phyloP scores from a whole-genome alignment of 306 rosid species.

The Coriaria nepalensis region DNA sequence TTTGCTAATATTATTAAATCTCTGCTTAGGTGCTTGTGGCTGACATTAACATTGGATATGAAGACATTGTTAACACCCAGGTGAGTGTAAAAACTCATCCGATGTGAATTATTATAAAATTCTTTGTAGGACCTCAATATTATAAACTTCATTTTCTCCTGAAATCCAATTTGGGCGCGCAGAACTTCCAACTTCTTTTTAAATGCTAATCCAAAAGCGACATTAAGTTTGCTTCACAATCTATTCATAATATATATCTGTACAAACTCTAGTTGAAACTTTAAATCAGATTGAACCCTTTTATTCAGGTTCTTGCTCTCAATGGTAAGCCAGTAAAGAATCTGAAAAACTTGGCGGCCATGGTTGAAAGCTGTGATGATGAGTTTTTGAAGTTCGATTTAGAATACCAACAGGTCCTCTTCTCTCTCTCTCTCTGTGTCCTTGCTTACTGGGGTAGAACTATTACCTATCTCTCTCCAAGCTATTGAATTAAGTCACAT shows the following conservation, averaged over 20 bases:
- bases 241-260: no score
- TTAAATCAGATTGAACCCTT: background rate
- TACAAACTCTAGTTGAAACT: background rate
- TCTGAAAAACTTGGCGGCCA: constrained; percentile 67
- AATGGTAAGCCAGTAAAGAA: constrained; percentile 85
- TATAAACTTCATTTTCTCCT: no score
- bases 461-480: no score
- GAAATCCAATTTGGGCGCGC: no score
- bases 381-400: constrained; percentile 70
- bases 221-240: no score
- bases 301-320: constrained; percentile 60
- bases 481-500: no score
- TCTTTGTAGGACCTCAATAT: no score
- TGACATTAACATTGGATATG: constrained; percentile 89
- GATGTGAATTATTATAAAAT: background rate
- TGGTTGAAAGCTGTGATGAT: constrained; percentile 75
- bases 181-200: no score
- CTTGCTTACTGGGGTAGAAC: background rate
- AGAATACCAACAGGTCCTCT: constrained; percentile 76
- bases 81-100: constrained; percentile 21
- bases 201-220: no score
- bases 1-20: constrained; percentile 5
- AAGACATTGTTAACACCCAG: constrained; percentile 90
- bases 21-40: constrained; percentile 80
- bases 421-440: background rate